Conservation (phyloP, 805 yeast species). For the Tetrapisispora nanseiensis region DNA sequence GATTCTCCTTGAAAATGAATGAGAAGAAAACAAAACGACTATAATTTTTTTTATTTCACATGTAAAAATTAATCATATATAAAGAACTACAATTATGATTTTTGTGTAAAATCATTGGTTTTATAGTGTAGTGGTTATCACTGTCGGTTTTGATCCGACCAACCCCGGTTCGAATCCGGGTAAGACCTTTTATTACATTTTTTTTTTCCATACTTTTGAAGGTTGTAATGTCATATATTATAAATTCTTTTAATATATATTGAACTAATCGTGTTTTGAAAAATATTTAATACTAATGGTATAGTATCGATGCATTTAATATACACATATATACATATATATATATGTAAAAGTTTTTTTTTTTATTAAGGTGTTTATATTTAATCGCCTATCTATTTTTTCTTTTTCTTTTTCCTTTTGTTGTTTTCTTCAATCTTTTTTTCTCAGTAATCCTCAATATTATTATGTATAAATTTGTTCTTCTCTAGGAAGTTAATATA, state of each 20-base stretch:
- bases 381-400: neutral
- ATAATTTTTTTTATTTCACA: neutral
- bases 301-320: too few relatives aligned
- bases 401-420: neutral
- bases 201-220: neutral
- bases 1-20: too few relatives aligned
- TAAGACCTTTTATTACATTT: slow-evolving; percentile 42
- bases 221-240: neutral
- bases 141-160: slow-evolving; percentile 73
- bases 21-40: neutral
- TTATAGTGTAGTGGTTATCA: slow-evolving; percentile 74
- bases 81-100: neutral
- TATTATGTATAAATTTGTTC: slow-evolving; percentile 26
- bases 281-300: too few relatives aligned
- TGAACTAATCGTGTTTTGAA: too few relatives aligned
- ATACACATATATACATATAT: too few relatives aligned
- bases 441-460: slow-evolving; percentile 14
- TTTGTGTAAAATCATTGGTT: neutral
- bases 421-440: neutral
- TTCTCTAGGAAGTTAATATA: slow-evolving; percentile 35
- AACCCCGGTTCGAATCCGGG: slow-evolving; percentile 85
- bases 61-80: neutral
- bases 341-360: too few relatives aligned
- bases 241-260: neutral
- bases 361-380: too few relatives aligned